phyloP scores from a whole-genome alignment of 805 yeast species.

The Saccharomycopsis sp. region DNA sequence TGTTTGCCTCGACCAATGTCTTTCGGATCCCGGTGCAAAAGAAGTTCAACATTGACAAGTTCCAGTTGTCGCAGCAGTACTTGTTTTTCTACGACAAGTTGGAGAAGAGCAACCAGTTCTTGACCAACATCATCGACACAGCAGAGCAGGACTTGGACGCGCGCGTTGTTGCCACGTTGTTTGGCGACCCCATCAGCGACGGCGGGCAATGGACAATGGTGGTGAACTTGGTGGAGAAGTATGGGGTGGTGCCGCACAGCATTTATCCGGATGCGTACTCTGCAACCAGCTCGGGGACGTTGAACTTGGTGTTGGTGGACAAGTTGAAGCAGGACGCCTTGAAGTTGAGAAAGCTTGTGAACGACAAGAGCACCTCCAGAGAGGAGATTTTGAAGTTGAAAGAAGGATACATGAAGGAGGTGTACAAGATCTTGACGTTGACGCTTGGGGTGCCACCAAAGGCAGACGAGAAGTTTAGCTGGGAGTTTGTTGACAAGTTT shows the following conservation, averaged over 20 bases:
- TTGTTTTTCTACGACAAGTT: slow-evolving; percentile 79
- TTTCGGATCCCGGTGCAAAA: slow-evolving; percentile 55
- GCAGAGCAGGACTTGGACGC: slow-evolving; percentile 58
- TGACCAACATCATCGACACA: slow-evolving; percentile 69
- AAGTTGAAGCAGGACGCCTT: slow-evolving; percentile 75
- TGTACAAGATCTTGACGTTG: slow-evolving; percentile 57
- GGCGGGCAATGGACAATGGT: slow-evolving; percentile 91
- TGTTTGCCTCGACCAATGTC: slow-evolving; percentile 74
- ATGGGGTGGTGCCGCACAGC: slow-evolving; percentile 71
- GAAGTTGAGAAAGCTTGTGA: slow-evolving; percentile 41
- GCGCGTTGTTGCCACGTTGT: slow-evolving; percentile 56
- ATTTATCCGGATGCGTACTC: slow-evolving; percentile 60
- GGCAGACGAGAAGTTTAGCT: slow-evolving; percentile 54
- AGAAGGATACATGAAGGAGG: slow-evolving; percentile 44
- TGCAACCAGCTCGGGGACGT: slow-evolving; percentile 39
- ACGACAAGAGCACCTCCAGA: slow-evolving; percentile 34
- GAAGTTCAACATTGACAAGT: slow-evolving; percentile 52
- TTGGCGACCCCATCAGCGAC: slow-evolving; percentile 61
- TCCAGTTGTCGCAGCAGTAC: slow-evolving; percentile 72
- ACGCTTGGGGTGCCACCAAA: slow-evolving; percentile 75
- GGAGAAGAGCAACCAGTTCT: slow-evolving; percentile 73
- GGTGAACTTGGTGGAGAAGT: slow-evolving; percentile 64
- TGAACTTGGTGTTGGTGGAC: slow-evolving; percentile 57
- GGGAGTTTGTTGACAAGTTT: slow-evolving; percentile 74
- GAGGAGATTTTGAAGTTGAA: slow-evolving; percentile 30